Percentiles rank a stretch among this genome's conserved stretches.
These are phyloP conservation scores for Sextonia rubra DNA, from an alignment of 164 flowering plant species.

Conservation along the genomic window DNA sequence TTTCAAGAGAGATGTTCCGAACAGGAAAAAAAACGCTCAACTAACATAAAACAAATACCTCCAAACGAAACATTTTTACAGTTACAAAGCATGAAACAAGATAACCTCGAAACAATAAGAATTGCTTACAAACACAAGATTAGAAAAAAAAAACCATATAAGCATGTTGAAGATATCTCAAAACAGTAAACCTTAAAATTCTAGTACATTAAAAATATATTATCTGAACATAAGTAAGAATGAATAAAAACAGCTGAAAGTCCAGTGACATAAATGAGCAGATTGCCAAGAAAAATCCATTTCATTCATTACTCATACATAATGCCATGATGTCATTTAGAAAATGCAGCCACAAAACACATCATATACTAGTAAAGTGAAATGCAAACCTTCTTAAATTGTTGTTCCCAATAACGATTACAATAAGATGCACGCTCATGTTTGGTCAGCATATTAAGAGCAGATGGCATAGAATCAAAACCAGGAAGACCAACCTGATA, in stretches of 20 bases:
- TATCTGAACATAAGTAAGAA: background rate
- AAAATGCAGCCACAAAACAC: background rate
- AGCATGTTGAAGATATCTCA: no score
- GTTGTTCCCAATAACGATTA: slow-evolving; percentile 89
- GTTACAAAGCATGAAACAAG: no score
- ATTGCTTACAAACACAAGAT: no score
- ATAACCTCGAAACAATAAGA: no score
- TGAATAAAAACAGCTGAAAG: background rate
- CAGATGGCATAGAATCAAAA: slow-evolving; percentile 94
- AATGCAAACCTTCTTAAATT: slow-evolving; percentile 79
- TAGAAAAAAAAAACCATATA: no score
- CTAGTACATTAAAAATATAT: no score
- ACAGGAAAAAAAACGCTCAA: no score
- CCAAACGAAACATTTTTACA: no score
- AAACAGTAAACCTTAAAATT: no score
- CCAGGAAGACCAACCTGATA: slow-evolving; percentile 97
- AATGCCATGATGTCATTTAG: background rate
- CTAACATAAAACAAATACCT: no score
- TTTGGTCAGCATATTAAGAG: slow-evolving; percentile 85
- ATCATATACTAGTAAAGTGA: background rate
- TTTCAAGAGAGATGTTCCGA: no score
- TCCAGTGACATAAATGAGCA: slow-evolving; percentile 1
- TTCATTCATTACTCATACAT: background rate
- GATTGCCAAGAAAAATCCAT: background rate
- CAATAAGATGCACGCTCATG: slow-evolving; percentile 98